Conservation (phyloP, 305 asterid genomes). For the Fraxinus platypoda region DNA sequence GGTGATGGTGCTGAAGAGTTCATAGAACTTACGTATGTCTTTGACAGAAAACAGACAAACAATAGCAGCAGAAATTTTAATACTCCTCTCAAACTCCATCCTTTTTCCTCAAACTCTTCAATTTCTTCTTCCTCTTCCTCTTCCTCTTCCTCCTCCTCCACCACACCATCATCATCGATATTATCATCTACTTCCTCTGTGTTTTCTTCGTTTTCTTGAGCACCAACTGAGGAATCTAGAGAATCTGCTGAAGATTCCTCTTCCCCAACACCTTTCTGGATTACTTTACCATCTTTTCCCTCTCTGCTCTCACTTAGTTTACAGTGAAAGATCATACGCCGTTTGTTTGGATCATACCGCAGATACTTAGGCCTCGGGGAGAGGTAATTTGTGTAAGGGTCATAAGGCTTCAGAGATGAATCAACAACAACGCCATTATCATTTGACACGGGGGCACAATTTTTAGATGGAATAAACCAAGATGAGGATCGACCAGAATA, state of each 20-base stretch:
- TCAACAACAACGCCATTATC: constrained; percentile 29
- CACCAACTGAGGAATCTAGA: background rate
- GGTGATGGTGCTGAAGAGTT: constrained; percentile 33
- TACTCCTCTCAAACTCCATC: constrained; percentile 46
- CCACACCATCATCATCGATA: constrained; percentile 18
- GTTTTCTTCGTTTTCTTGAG: background rate
- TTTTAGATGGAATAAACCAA: constrained; percentile 13
- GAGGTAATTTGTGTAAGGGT: constrained; percentile 52
- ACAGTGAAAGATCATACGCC: constrained; percentile 32
- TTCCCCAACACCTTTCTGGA: background rate
- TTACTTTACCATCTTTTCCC: constrained; percentile 18
- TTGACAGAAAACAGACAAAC: constrained; percentile 39
- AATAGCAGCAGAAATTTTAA: constrained; percentile 39
- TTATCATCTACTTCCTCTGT: constrained; percentile 3
- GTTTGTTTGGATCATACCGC: constrained; percentile 64
- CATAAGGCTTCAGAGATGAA: constrained; percentile 45
- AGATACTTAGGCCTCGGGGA: constrained; percentile 75
- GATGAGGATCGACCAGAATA: constrained; percentile 18
- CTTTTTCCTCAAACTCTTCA: constrained; percentile 31
- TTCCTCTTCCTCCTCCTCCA: constrained; percentile 14
- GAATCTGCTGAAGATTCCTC: background rate
- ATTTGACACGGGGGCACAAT: constrained; percentile 25
- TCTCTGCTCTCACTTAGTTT: constrained; percentile 26
- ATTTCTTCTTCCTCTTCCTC: constrained; percentile 29
- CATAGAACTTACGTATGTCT: constrained; percentile 41